Base-by-base conservation (phyloP, 306 rosid genomes). In the Ochetophila trinervis region DNA sequence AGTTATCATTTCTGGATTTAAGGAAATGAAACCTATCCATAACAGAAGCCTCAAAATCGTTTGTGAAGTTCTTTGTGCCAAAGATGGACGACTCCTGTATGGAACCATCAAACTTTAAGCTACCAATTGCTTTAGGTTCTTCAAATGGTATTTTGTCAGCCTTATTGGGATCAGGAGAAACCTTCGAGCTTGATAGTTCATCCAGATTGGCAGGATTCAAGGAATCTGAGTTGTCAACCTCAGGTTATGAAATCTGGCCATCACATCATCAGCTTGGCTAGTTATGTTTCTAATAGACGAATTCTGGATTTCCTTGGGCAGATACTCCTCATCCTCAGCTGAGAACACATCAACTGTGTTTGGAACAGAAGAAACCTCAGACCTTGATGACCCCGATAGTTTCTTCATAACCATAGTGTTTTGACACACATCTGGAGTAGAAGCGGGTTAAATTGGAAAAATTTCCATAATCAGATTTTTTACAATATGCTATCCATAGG, bases 21-120 rank as follows among this genome's bases (percentile, higher is more conserved):
- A 86, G 77, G 80, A 78, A 66, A 59, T 51, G 74, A 63, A 84
- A 76, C 65, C 88, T 70, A 57, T 85, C 79, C 86, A 76, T 50
- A 52, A 84, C 76, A n/a, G 91, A 83, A 80, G 79, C 76, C 70
- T 81, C 91, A 7, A 58, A 67, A 54, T 78, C 74, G 23, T 67
- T 73, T 35, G 60, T 59, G 42, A 57, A 53, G 27, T 53, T 20
- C 34, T 67, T 60, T 61, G 76, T 49, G 65, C 53, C 62, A 14
- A 82, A 70, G 80, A 62, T 44, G 36, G 63, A 49, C 62, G 76
- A 66, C 61, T 67, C 75, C 66, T 30, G 71, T 36, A 60, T 27
- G 32, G 67, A 59, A 59, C 53, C 60, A 63, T 59, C 71, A 62
- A 66, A 17, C 57, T 56, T 68, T 56, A 53, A 68, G 69, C 69